phyloP scores from a whole-genome alignment of 2,329 filamentous ascomycete genomes.

The Aspergillus awamori region DNA sequence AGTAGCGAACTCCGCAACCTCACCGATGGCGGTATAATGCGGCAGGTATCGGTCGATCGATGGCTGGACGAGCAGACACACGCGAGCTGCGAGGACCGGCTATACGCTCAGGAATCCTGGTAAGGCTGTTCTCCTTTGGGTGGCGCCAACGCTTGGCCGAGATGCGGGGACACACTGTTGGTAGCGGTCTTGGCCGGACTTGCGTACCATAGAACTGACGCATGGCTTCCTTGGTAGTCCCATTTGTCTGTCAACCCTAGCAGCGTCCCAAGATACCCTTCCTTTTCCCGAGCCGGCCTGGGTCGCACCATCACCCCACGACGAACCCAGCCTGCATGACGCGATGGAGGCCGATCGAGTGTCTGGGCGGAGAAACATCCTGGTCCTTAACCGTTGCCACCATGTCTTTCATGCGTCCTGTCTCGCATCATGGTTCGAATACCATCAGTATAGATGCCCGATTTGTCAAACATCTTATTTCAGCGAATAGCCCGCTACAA shows the following conservation, averaged over 20 bases:
- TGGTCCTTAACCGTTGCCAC: constrained; percentile 34
- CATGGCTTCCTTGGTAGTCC: constrained; percentile 21
- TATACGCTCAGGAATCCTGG: constrained; percentile 33
- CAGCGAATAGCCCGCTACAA: constrained; percentile 1
- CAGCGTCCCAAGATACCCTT: constrained; percentile 24
- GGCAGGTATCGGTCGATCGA: constrained; percentile 28
- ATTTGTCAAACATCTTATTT: constrained; percentile 34
- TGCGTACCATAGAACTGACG: constrained; percentile 17
- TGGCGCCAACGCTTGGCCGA: constrained; percentile 21
- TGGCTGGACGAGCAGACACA: constrained; percentile 32
- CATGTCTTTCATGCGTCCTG: constrained; percentile 35
- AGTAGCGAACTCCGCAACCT: constrained; percentile 19
- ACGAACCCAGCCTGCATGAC: constrained; percentile 3
- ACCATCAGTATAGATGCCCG: constrained; percentile 33
- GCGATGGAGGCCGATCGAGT: constrained; percentile 3
- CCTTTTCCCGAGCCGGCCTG: constrained; percentile 24
- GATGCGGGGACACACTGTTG: constrained; percentile 26
- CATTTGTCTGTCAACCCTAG: constrained; percentile 33
- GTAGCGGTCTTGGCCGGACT: constrained; percentile 22
- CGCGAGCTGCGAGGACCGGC: constrained; percentile 18
- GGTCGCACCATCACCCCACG: constrained; percentile 9
- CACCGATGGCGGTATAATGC: constrained; percentile 16
- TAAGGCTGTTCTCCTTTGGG: constrained; percentile 21
- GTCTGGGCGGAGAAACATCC: constrained; percentile 8
- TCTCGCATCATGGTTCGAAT: constrained; percentile 35